phyloP scores from a whole-genome alignment of 2,329 filamentous ascomycete species.

The Ascochyta fabae region DNA sequence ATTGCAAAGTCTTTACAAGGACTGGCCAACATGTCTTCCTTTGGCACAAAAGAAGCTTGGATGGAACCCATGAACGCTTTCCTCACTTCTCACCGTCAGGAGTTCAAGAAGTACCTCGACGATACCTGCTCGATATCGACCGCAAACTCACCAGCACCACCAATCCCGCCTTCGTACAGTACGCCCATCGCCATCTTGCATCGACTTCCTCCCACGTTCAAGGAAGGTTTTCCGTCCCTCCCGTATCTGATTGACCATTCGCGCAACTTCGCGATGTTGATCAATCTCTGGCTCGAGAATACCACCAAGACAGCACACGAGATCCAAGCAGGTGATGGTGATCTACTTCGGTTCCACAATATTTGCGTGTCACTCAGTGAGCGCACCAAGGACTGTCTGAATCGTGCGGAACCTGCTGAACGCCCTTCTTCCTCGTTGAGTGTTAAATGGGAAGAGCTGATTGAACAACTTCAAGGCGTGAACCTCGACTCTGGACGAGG shows the following conservation, averaged over 20 bases:
- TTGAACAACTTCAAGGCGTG: conserved; percentile 53
- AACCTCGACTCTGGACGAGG: conserved; percentile 41
- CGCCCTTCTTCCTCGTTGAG: conserved; percentile 56
- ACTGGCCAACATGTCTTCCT: conserved; percentile 86
- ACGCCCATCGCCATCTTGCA: conserved; percentile 90
- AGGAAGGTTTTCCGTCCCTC: conserved; percentile 90
- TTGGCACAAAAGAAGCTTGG: conserved; percentile 96
- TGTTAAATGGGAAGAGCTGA: conserved; percentile 61
- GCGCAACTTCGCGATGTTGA: conserved; percentile 81
- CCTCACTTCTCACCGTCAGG: conserved; percentile 73
- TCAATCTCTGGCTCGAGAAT: conserved; percentile 78
- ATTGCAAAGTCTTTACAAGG: conserved; percentile 93
- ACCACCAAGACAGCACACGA: conserved; percentile 46
- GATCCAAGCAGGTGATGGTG: conserved; percentile 51
- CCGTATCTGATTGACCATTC: conserved; percentile 92
- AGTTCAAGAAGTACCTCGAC: conserved; percentile 88
- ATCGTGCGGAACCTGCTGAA: conserved; percentile 60
- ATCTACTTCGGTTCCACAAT: conserved; percentile 58
- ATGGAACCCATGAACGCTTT: conserved; percentile 99
- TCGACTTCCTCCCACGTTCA: conserved; percentile 77
- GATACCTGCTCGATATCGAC: conserved; percentile 82
- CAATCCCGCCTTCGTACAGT: conserved; percentile 83
- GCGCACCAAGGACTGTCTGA: conserved; percentile 58
- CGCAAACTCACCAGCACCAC: conserved; percentile 62
- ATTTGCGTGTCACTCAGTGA: conserved; percentile 56